Conservation (phyloP, 306 rosid genomes). For the Oxytropis ochrocephala region DNA sequence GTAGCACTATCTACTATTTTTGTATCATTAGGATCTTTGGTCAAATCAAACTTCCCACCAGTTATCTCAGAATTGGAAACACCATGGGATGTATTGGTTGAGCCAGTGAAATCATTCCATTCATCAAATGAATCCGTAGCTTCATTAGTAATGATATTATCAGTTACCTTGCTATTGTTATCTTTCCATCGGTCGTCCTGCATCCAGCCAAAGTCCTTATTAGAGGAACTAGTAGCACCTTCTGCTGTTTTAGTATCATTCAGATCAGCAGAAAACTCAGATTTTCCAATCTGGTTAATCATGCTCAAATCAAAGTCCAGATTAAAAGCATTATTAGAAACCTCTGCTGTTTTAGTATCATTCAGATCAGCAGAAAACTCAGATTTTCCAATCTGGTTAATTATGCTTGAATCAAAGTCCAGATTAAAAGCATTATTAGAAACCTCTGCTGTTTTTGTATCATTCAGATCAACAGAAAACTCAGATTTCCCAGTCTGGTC, state of each 20-base stretch:
- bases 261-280: constrained; percentile 24
- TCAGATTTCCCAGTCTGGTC: constrained; percentile 32
- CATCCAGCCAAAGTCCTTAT: constrained; percentile 38
- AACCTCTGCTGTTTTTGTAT: constrained; percentile 26
- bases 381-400: too few relatives aligned
- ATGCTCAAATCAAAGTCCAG: constrained; percentile 18
- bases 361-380: too few relatives aligned
- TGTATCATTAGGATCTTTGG: constrained; percentile 22
- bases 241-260: constrained; percentile 28
- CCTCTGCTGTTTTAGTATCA: too few relatives aligned
- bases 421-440: too few relatives aligned
- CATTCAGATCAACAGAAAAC: constrained; percentile 22
- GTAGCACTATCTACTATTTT: constrained; percentile 32
- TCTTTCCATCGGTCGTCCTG: constrained; percentile 37
- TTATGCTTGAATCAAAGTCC: too few relatives aligned
- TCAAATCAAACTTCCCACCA: constrained; percentile 30
- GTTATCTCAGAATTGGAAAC: constrained; percentile 32
- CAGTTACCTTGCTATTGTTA: constrained; percentile 29
- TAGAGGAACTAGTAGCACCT: constrained; percentile 31
- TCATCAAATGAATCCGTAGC: constrained; percentile 43
- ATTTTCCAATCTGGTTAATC: constrained; percentile 29
- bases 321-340: constrained; percentile 26
- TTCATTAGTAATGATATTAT: constrained; percentile 20
- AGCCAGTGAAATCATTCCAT: constrained; percentile 64
- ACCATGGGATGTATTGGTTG: constrained; percentile 23